Evolutionary conservation across 371 early-diverging fungal genomes (phyloP), one percentile per base, ranked within the genome.

Genomic region (Funneliformis caledonium): DNA sequence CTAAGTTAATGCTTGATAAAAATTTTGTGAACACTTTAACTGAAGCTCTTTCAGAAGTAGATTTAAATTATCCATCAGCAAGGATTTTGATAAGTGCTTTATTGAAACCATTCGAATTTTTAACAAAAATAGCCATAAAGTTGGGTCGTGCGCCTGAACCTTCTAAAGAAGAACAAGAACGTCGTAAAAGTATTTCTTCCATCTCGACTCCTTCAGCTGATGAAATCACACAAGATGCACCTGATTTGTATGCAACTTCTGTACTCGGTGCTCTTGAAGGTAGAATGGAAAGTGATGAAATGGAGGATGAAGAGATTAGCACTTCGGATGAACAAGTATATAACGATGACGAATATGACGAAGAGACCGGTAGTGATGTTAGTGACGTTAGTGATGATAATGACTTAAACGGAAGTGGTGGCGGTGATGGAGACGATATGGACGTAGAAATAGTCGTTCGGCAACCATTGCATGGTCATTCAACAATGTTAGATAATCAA

Each of bases 1-100:
- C 94, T 22, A 93, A 92, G 81, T 88, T 94, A 77, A 95, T 98
- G 94, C 83, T 99, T 19, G 98, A 99, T 65, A 96, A 95, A 80
- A 91, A 92, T 31, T 95, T 95, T 82, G 96, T 97, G 1, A 90
- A 88, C 52, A 85, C 93, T 0, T 83, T 99, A 68, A 95, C 96
- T 5, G 89, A 88, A 45, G 91, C 94, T 9, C 85, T 97, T 22
- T 91, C 92, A 74, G 95, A 96, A 75, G 88, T 99, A 48, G 98
- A 99, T 81, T 87, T 96, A 69, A 93, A 95, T 82, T 96, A 97
- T 83, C 97, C 98, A 10, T 88, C 91, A 73, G 88, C 96, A 50
- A 93, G 90, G 64, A 87, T 86, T 8, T 88, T 98, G 22, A 90
- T 96, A 22, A 92, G 88, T 50, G 83, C 92, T 2, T 88, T 98